Percentiles rank a stretch among this genome's conserved stretches.
phyloP scores from a whole-genome alignment of 2,329 filamentous ascomycete species.

The Ophiocordyceps robertsii region DNA sequence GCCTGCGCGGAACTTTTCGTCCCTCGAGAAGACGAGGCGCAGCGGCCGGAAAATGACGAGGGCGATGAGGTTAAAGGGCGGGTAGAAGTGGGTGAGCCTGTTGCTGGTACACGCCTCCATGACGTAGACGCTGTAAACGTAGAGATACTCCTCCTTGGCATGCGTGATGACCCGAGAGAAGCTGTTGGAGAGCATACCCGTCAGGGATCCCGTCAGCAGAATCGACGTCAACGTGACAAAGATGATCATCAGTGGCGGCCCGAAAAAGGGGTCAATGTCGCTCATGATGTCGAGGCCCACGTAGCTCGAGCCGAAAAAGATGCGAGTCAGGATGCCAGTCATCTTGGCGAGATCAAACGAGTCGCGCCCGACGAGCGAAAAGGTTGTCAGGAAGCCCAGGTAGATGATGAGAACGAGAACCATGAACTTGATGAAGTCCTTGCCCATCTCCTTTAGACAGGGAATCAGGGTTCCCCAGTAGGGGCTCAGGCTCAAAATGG shows the following conservation, averaged over 20 bases:
- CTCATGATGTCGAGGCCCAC: slow-evolving; percentile 60
- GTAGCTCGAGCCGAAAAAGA: slow-evolving; percentile 67
- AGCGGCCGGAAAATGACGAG: slow-evolving; percentile 59
- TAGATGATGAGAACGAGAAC: slow-evolving; percentile 73
- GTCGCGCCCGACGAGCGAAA: slow-evolving; percentile 63
- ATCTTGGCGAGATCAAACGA: slow-evolving; percentile 51
- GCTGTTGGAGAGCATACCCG: slow-evolving; percentile 66
- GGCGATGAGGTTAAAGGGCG: slow-evolving; percentile 62
- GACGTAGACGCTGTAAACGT: slow-evolving; percentile 56
- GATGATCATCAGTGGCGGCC: slow-evolving; percentile 51
- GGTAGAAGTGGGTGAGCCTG: slow-evolving; percentile 56
- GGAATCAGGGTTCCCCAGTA: slow-evolving; percentile 88
- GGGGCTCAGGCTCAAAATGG: slow-evolving; percentile 71
- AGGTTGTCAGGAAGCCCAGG: slow-evolving; percentile 79
- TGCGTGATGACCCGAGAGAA: slow-evolving; percentile 52
- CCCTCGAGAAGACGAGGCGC: slow-evolving; percentile 51
- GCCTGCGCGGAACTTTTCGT: slow-evolving; percentile 46
- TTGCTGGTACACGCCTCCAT: slow-evolving; percentile 55
- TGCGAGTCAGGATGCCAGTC: slow-evolving; percentile 66
- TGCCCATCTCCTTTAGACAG: slow-evolving; percentile 86
- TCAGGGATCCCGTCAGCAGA: slow-evolving; percentile 64
- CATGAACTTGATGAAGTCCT: slow-evolving; percentile 78
- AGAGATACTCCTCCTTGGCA: slow-evolving; percentile 64
- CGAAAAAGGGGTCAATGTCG: slow-evolving; percentile 43
- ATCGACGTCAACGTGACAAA: slow-evolving; percentile 71